Evolutionary conservation across 2,329 filamentous ascomycete species (phyloP), one percentile per base, ranked within the genome.

Genomic region (Acarospora socialis): DNA sequence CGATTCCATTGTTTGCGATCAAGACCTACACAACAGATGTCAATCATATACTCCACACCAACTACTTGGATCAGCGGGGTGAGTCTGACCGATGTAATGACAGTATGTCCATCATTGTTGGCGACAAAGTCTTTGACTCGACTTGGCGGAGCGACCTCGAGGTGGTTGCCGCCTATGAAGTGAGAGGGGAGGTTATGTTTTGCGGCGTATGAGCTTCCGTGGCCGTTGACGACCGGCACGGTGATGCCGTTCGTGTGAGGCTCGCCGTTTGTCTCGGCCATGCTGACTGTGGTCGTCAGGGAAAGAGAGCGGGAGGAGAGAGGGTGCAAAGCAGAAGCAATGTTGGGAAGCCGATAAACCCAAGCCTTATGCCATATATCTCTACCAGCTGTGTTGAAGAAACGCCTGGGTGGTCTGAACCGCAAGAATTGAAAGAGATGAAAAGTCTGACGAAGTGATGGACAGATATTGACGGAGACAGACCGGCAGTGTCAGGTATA

Each of bases 1-100:
- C 90, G 59, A 98, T 98, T 70, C 90, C 90, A 66, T 98, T 98
- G 69, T 98, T 98, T 56, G 90, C 90, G 60, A 98, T 98, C 43
- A 98, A 71, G 33, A 95, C 84, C 87, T 95, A 51, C 13, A 46
- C 6, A 34, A 32, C n/a, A n/a, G 7, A 13, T 28, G 35, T 48
- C 32, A 50, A 36, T 38, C 27, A 10, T 7, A 21, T 16, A 12
- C 15, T 14, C n/a, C 21, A 33, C 21, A 17, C 14, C n/a, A 7
- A 12, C 13, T 10, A 19, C 19, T 13, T 6, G 18, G 13, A 25
- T 13, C 19, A 26, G 14, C 23, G 16, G 20, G 7, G 19, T 4
- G 35, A 27, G 58, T 45, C 83, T 68, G 60, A 95, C 90, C 56
- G 86, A 95, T 51, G 83, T 93, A 54, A 98, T 98, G 57, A 95